Evolutionary conservation across 371 early-diverging fungal species (phyloP).

Genomic region (Mucor circinelloides): DNA sequence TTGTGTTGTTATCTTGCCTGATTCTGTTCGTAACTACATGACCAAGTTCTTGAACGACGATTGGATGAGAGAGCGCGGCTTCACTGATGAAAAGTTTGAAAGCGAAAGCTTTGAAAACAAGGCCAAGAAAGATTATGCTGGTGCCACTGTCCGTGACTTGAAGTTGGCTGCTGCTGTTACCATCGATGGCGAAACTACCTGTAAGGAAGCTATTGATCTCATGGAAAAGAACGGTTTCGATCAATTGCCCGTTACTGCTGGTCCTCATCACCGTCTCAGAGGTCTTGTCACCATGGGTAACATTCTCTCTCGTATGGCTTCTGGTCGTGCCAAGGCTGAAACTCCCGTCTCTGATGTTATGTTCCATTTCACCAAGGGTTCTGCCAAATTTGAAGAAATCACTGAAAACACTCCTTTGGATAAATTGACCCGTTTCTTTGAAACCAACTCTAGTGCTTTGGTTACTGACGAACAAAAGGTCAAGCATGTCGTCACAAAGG

Average conservation of each 20-base stretch:
- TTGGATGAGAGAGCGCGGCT: conserved; percentile 88
- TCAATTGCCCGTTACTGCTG: conserved; percentile 89
- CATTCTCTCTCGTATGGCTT: conserved; percentile 75
- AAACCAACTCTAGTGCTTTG: conserved; percentile 85
- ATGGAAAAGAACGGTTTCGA: conserved; percentile 92
- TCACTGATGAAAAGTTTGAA: conserved; percentile 61
- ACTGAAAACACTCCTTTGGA: conserved; percentile 82
- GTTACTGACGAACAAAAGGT: conserved; percentile 81
- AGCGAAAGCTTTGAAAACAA: conserved; percentile 58
- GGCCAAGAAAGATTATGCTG: conserved; percentile 76
- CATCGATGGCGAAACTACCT: conserved; percentile 64
- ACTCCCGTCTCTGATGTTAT: conserved; percentile 80
- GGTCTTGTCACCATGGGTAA: conserved; percentile 91
- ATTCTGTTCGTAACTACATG: conserved; percentile 98
- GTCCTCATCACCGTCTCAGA: conserved; percentile 61
- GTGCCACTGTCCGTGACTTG: conserved; percentile 83
- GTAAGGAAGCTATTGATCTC: conserved; percentile 80
- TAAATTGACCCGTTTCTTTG: conserved; percentile 86
- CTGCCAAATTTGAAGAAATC: conserved; percentile 82
- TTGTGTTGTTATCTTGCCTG: conserved; percentile 89
- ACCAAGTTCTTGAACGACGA: conserved; percentile 94
- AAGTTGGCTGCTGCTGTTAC: conserved; percentile 83
- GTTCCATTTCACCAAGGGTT: conserved; percentile 72
- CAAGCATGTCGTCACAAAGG: conserved; percentile 88
- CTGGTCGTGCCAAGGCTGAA: conserved; percentile 65